These are phyloP conservation scores for Eucalyptus polybractea DNA, from an alignment of 345 rosid genomes.

Conservation along the genomic window DNA sequence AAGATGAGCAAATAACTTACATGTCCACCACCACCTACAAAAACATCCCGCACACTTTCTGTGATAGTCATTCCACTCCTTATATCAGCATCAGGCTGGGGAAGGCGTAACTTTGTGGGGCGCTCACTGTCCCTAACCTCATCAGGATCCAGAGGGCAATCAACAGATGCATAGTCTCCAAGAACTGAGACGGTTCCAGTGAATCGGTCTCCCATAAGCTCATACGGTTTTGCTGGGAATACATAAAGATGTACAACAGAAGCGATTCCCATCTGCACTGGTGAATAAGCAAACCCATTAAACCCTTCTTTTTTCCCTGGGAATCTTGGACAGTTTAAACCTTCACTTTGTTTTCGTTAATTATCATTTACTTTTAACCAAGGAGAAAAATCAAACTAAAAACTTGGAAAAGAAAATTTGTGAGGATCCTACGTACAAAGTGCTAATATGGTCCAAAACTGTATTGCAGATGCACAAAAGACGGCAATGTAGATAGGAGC, in stretches of 20 bases:
- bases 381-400: neutral
- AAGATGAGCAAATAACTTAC: slow-evolving; percentile 36
- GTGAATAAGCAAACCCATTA: slow-evolving; percentile 31
- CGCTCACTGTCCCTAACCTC: slow-evolving; percentile 97
- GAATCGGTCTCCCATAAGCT: slow-evolving; percentile 79
- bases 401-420: neutral
- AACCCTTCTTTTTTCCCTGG: neutral
- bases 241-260: slow-evolving; percentile 89
- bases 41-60: slow-evolving; percentile 84
- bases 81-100: slow-evolving; percentile 58
- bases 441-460: neutral
- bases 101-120: slow-evolving; percentile 88
- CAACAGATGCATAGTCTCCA: slow-evolving; percentile 92
- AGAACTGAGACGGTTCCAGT: slow-evolving; percentile 78
- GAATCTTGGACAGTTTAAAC: neutral
- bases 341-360: neutral
- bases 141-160: slow-evolving; percentile 92
- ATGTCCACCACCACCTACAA: slow-evolving; percentile 87
- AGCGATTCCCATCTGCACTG: slow-evolving; percentile 98
- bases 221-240: slow-evolving; percentile 87
- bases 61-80: slow-evolving; percentile 85
- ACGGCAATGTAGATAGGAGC: neutral
- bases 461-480: neutral
- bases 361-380: neutral
- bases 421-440: neutral